Percentiles rank a stretch among this genome's conserved stretches.
These are phyloP conservation scores for Solidago caesia DNA, from an alignment of 129 eudicot genomes.

Conservation along the genomic window DNA sequence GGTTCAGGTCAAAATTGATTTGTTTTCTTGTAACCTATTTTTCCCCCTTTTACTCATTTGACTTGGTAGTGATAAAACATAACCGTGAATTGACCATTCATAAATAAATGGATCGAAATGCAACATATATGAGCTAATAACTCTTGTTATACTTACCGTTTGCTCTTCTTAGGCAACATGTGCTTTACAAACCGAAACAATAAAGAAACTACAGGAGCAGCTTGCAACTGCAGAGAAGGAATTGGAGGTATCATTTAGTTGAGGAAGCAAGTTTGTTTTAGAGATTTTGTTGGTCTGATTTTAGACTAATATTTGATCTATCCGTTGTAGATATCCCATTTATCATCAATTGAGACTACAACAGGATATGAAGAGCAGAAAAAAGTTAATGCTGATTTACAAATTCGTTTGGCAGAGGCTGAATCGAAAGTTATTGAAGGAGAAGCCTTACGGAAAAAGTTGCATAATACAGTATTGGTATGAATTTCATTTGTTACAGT, in stretches of 20 bases:
- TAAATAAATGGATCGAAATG: neutral
- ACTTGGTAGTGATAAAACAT: neutral
- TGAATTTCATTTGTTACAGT: neutral
- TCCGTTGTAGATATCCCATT: slow-evolving; percentile 59
- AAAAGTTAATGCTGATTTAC: slow-evolving; percentile 50
- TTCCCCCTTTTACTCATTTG: neutral
- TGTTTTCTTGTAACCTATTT: neutral
- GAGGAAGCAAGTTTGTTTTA: slow-evolving; percentile 16
- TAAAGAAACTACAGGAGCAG: slow-evolving; percentile 60
- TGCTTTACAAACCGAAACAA: slow-evolving; percentile 59
- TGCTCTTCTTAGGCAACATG: slow-evolving; percentile 52
- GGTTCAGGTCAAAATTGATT: neutral
- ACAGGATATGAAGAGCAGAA: slow-evolving; percentile 70
- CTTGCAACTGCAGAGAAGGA: slow-evolving; percentile 68
- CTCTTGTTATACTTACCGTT: neutral
- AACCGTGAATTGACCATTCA: neutral
- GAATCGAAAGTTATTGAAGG: slow-evolving; percentile 83
- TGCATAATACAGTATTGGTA: slow-evolving; percentile 95
- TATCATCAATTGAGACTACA: slow-evolving; percentile 63
- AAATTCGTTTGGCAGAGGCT: slow-evolving; percentile 68
- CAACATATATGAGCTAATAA: neutral
- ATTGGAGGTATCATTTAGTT: slow-evolving; percentile 55
- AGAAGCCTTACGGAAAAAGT: slow-evolving; percentile 77
- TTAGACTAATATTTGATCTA: neutral
- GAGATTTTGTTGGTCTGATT: slow-evolving; percentile 9